phyloP scores from a whole-genome alignment of 2,329 filamentous ascomycete species.

The Geosmithia flava region DNA sequence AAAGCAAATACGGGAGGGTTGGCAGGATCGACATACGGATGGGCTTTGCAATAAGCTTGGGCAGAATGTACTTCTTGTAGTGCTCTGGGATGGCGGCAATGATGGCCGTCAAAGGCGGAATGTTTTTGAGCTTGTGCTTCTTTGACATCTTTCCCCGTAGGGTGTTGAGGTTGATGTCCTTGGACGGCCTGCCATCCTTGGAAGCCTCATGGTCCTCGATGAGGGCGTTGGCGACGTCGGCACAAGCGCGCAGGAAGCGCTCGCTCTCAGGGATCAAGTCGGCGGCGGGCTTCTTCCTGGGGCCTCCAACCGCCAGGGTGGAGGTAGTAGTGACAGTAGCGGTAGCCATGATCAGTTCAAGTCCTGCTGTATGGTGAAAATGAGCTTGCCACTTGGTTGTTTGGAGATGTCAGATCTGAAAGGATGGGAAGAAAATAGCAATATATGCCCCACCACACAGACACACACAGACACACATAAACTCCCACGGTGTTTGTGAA shows the following conservation, averaged over 20 bases:
- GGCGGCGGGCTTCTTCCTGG: constrained; percentile 52
- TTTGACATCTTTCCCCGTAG: constrained; percentile 79
- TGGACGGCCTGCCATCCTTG: constrained; percentile 60
- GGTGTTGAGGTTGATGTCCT: constrained; percentile 86
- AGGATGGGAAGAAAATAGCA: not conserved
- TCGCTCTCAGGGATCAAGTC: constrained; percentile 88
- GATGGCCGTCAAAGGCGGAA: constrained; percentile 89
- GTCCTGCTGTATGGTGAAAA: not conserved
- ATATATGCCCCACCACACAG: not conserved
- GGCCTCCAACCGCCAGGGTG: constrained; percentile 49
- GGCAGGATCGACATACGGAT: constrained; percentile 45
- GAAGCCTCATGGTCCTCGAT: constrained; percentile 88
- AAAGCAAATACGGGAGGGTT: not conserved
- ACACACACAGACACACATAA: not conserved
- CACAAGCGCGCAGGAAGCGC: constrained; percentile 84
- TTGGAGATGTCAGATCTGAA: not conserved
- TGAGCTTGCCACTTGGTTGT: not conserved
- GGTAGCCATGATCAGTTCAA: constrained; percentile 20
- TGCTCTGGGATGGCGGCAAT: constrained; percentile 98
- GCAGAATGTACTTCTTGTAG: constrained; percentile 98
- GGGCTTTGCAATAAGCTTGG: constrained; percentile 92
- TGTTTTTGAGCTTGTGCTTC: constrained; percentile 79
- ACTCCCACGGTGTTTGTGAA: not conserved
- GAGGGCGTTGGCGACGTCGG: constrained; percentile 84
- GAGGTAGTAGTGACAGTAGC: constrained; percentile 54